Percentiles rank a stretch among this genome's conserved stretches.
These are phyloP conservation scores for Scedosporium minutisporum DNA, from an alignment of 2,329 filamentous ascomycete species.

Conservation along the genomic window DNA sequence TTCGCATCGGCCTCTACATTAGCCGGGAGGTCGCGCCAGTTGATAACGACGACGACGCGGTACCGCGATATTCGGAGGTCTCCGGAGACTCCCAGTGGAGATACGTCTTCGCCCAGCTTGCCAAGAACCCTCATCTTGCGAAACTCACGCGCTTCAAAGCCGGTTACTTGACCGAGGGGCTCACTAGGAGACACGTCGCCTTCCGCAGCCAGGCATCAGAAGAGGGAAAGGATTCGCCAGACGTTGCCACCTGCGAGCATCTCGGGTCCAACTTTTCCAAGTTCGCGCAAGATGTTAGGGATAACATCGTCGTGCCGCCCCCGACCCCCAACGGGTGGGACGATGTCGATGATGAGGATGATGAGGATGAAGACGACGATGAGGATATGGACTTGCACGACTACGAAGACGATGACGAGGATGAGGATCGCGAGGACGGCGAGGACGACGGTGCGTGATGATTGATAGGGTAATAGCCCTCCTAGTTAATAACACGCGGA, in stretches of 20 bases:
- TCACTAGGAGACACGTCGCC: not conserved
- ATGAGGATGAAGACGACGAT: not conserved
- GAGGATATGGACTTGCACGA: not conserved
- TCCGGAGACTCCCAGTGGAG: not conserved
- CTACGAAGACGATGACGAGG: not conserved
- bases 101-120: not conserved
- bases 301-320: not conserved
- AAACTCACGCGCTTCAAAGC: not conserved
- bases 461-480: not conserved
- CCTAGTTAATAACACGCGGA: not conserved
- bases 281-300: not conserved
- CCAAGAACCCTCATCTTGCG: not conserved
- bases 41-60: not conserved
- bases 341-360: not conserved
- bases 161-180: not conserved
- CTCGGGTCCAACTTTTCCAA: not conserved
- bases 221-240: not conserved
- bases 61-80: not conserved
- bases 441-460: too few species aligned
- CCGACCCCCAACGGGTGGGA: not conserved
- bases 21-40: not conserved
- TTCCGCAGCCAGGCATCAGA: not conserved
- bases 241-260: not conserved
- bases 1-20: conserved; percentile 1
- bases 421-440: not conserved